Evolutionary conservation across 441 rosid genomes (phyloP).

Genomic region (Populus hybrid): DNA sequence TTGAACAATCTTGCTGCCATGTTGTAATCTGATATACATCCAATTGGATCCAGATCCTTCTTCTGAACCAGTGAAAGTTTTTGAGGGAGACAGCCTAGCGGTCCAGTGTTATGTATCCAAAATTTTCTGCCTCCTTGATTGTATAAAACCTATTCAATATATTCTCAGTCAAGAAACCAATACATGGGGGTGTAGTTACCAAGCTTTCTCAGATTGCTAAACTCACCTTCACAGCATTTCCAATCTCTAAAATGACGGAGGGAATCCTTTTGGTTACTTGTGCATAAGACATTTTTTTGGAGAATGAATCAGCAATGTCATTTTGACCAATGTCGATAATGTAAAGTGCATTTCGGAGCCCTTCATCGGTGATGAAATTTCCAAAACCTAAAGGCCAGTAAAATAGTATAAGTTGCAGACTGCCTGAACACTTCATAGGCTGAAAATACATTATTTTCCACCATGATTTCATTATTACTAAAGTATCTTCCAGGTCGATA

Average conservation of each 20-base stretch:
- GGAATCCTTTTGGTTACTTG: constrained; percentile 53
- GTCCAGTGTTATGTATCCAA: constrained; percentile 89
- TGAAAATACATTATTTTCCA: not conserved
- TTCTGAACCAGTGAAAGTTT: constrained; percentile 50
- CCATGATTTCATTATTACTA: not conserved
- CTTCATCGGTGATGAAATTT: constrained; percentile 37
- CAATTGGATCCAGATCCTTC: constrained; percentile 43
- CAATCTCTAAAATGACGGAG: constrained; percentile 29
- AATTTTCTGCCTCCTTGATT: constrained; percentile 71
- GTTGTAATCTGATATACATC: constrained; percentile 60
- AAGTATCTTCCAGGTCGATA: not conserved
- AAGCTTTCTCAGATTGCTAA: not conserved
- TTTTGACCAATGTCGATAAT: constrained; percentile 84
- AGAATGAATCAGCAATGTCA: constrained; percentile 67
- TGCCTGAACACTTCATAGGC: constrained; percentile 40
- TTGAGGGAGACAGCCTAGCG: constrained; percentile 84
- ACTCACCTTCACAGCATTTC: constrained; percentile 20
- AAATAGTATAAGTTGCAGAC: constrained; percentile 64
- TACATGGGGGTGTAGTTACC: not conserved
- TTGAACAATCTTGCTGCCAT: constrained; percentile 62
- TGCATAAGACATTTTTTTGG: constrained; percentile 47
- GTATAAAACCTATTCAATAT: constrained; percentile 39
- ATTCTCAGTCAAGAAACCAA: not conserved
- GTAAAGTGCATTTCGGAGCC: constrained; percentile 67
- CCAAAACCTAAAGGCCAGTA: constrained; percentile 28